phyloP scores from a whole-genome alignment of 768 basidiomycete species.

The Tylopilus intermedius region DNA sequence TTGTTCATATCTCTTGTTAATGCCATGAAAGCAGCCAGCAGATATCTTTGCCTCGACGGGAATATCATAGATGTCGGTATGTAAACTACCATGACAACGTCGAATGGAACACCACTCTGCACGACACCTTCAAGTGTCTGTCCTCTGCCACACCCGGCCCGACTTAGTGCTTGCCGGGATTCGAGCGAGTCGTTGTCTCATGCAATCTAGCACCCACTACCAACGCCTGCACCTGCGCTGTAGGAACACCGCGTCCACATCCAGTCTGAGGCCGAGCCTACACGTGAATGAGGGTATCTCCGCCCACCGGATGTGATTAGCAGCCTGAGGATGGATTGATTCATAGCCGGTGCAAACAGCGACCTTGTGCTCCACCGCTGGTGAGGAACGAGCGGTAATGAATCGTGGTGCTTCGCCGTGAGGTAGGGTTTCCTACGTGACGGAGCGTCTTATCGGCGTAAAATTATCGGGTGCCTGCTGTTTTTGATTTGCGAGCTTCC shows the following conservation, averaged over 20 bases:
- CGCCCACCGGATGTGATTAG: constrained; percentile 1
- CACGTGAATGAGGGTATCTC: neutral
- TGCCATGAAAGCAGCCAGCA: neutral
- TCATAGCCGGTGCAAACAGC: constrained; percentile 4
- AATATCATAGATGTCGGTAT: constrained; percentile 1
- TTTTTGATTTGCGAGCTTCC: neutral
- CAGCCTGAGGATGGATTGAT: too few species aligned
- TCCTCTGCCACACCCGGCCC: neutral
- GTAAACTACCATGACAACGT: constrained; percentile 4
- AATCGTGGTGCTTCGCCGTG: constrained; percentile 6
- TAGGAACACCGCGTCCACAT: too few species aligned
- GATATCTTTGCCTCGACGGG: constrained; percentile 3
- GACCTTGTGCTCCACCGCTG: constrained; percentile 7
- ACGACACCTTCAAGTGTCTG: neutral
- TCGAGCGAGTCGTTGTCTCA: too few species aligned
- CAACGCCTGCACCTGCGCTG: too few species aligned
- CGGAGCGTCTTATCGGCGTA: constrained; percentile 7
- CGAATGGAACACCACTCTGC: neutral
- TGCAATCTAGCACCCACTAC: too few species aligned
- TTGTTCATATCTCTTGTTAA: neutral
- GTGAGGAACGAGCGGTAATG: constrained; percentile 19
- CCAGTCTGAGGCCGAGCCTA: neutral
- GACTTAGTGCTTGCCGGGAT: too few species aligned
- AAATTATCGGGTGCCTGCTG: neutral
- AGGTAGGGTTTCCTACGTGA: neutral